Percentiles rank a stretch among this genome's conserved stretches.
These are phyloP conservation scores for Mucor saturninus DNA, from an alignment of 371 early-diverging fungal species.

Conservation along the genomic window DNA sequence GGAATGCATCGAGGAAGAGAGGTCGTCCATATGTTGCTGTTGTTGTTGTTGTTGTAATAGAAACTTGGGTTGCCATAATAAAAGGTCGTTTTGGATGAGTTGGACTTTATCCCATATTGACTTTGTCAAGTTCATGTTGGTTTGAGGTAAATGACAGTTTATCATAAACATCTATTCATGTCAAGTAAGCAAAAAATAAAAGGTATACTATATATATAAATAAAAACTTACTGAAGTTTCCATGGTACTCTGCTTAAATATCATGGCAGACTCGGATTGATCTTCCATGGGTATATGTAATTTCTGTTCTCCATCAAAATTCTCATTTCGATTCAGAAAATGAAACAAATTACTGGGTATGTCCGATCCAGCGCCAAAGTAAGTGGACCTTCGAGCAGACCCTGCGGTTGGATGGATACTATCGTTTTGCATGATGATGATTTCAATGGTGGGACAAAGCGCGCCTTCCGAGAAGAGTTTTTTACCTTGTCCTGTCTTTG, in stretches of 20 bases:
- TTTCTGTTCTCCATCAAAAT: conserved; percentile 56
- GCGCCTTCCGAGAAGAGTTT: conserved; percentile 18
- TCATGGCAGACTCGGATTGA: conserved; percentile 65
- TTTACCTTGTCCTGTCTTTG: conserved; percentile 34
- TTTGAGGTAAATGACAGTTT: conserved; percentile 70
- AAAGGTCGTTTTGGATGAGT: conserved; percentile 70
- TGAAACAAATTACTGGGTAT: conserved; percentile 46
- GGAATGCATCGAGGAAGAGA: conserved; percentile 2
- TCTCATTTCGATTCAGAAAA: conserved; percentile 36
- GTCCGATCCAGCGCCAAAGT: conserved; percentile 45
- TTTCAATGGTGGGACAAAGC: conserved; percentile 48
- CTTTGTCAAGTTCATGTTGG: conserved; percentile 64
- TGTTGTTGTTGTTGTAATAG: conserved; percentile 12
- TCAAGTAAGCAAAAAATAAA: background rate
- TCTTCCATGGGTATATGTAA: conserved; percentile 56
- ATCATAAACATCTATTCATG: conserved; percentile 57
- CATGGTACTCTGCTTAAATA: conserved; percentile 67
- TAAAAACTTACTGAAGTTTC: conserved; percentile 62
- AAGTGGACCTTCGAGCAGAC: conserved; percentile 27
- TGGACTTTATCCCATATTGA: conserved; percentile 67
- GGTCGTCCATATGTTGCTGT: background rate
- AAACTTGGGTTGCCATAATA: conserved; percentile 67
- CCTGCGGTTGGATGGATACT: conserved; percentile 1
- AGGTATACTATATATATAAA: too few species aligned
- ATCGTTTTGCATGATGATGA: conserved; percentile 44